Percentiles rank a stretch among this genome's conserved stretches.
These are phyloP conservation scores for Rhynchospora breviuscula DNA, from an alignment of 176 grass and related monocot species.

Conservation along the genomic window DNA sequence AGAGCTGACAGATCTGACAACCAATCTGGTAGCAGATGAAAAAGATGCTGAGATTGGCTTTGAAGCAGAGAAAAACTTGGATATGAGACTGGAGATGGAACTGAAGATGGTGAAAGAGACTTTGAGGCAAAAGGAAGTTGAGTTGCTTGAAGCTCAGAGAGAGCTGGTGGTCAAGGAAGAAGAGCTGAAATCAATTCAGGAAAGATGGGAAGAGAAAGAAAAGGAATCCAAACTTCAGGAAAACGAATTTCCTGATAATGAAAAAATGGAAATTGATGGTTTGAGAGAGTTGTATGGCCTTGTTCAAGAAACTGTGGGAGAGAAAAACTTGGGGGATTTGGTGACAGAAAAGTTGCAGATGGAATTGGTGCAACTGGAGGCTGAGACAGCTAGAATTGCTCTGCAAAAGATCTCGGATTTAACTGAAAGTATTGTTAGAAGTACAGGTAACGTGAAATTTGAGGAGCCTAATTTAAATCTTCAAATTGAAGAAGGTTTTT, in stretches of 20 bases:
- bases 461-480: conserved; percentile 12
- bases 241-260: not conserved
- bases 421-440: not conserved
- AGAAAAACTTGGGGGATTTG: conserved; percentile 21
- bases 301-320: conserved; percentile 15
- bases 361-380: conserved; percentile 20
- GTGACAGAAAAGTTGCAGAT: conserved; percentile 1
- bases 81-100: not conserved
- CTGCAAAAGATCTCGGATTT: conserved; percentile 2
- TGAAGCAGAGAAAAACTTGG: not conserved
- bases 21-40: not conserved
- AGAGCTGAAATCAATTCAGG: conserved; percentile 11
- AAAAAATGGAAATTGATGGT: conserved; percentile 15
- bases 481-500: conserved; percentile 5
- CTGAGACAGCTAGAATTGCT: conserved; percentile 15
- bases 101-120: conserved; percentile 15
- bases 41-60: not conserved
- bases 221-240: not conserved
- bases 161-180: conserved; percentile 21
- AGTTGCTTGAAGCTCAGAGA: conserved; percentile 11
- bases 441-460: conserved; percentile 5
- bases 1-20: conserved; percentile 29
- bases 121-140: conserved; percentile 13
- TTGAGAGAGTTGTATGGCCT: conserved; percentile 24
- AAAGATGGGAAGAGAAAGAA: conserved; percentile 1